phyloP scores from a whole-genome alignment of 768 basidiomycete genomes.

The Peribolospora baueri region DNA sequence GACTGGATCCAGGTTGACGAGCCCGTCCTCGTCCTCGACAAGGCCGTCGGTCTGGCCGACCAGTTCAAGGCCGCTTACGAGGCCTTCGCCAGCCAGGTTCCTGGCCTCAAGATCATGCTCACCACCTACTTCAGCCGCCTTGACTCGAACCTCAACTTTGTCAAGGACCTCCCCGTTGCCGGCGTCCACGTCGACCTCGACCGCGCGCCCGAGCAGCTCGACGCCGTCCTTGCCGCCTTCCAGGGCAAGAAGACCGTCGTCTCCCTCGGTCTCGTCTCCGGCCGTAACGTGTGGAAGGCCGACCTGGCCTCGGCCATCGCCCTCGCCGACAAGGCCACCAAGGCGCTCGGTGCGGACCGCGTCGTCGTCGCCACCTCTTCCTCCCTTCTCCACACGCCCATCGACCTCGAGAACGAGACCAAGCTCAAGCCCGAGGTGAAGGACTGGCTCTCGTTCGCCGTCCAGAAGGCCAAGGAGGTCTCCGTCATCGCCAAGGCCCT shows the following conservation, averaged over 20 bases:
- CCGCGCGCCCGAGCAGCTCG: slow-evolving; percentile 76
- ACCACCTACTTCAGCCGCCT: slow-evolving; percentile 95
- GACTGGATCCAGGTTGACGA: slow-evolving; percentile 93
- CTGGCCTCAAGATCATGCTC: slow-evolving; percentile 52
- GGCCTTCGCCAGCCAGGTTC: slow-evolving; percentile 53
- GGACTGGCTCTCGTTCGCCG: slow-evolving; percentile 96
- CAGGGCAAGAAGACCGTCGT: slow-evolving; percentile 58
- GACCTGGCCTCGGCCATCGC: slow-evolving; percentile 67
- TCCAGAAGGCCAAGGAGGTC: slow-evolving; percentile 86
- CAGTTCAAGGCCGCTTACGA: slow-evolving; percentile 59
- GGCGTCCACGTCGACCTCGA: slow-evolving; percentile 92
- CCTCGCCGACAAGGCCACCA: slow-evolving; percentile 58
- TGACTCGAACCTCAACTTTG: slow-evolving; percentile 64
- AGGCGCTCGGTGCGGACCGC: slow-evolving; percentile 56
- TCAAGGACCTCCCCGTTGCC: slow-evolving; percentile 74
- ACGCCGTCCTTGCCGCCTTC: slow-evolving; percentile 51
- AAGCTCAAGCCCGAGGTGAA: slow-evolving; percentile 68
- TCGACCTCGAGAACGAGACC: slow-evolving; percentile 76
- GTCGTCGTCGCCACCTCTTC: slow-evolving; percentile 90
- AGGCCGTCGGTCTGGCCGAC: slow-evolving; percentile 46
- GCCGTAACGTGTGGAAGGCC: slow-evolving; percentile 98
- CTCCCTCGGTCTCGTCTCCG: slow-evolving; percentile 87
- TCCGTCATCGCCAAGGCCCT: slow-evolving; percentile 60
- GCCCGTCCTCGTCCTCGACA: slow-evolving; percentile 82
- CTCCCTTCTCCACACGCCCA: slow-evolving; percentile 92